phyloP scores from a whole-genome alignment of 192 early-diverging fungal species.

The Mortierella hygrophila region DNA sequence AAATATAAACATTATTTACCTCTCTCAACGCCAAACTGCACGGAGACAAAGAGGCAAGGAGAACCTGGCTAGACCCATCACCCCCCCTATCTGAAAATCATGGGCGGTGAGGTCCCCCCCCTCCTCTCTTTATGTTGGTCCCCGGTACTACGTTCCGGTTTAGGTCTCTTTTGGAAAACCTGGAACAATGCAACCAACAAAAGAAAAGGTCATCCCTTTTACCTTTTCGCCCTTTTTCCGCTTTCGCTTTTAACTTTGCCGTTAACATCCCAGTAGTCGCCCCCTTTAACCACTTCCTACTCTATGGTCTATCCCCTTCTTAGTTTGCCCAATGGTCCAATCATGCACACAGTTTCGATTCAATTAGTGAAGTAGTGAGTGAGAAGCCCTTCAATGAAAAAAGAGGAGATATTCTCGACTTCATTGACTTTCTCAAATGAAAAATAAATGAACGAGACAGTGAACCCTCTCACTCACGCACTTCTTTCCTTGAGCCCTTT shows the following conservation, averaged over 20 bases:
- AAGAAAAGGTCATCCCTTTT: background rate
- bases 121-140: background rate
- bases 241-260: background rate
- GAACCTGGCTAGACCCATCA: background rate
- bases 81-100: background rate
- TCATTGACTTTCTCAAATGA: background rate
- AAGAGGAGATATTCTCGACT: background rate
- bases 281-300: background rate
- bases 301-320: background rate
- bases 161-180: background rate
- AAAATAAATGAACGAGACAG: background rate
- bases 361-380: background rate
- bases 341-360: background rate
- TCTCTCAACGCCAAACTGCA: background rate
- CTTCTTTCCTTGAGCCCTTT: background rate
- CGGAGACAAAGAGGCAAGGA: background rate
- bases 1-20: background rate
- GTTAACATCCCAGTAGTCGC: background rate
- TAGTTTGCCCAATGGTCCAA: background rate
- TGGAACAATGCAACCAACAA: background rate
- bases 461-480: background rate
- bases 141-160: background rate
- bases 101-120: background rate
- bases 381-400: background rate
- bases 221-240: constrained; percentile 9